These are phyloP conservation scores for Hirsutella rhossiliensis DNA, from an alignment of 2,329 filamentous ascomycete species.

Conservation along the genomic window DNA sequence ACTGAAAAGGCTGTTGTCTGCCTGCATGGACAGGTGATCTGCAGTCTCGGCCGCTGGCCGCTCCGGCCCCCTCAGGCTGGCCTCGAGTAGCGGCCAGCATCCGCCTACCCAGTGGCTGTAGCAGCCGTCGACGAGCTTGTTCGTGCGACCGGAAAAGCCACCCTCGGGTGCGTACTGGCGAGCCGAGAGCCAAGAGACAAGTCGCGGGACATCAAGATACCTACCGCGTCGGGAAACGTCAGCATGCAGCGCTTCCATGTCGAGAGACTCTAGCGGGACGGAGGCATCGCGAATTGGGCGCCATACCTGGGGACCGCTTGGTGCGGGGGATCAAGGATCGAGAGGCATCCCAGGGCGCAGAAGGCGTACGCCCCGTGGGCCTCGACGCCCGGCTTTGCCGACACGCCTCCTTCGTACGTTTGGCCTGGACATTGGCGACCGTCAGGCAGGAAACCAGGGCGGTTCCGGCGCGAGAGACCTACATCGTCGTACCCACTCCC, in stretches of 20 bases:
- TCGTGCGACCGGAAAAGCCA: constrained; percentile 85
- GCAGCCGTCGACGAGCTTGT: constrained; percentile 96
- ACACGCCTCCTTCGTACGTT: constrained; percentile 91
- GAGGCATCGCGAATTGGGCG: constrained; percentile 4
- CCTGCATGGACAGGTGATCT: constrained; percentile 16
- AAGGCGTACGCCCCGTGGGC: constrained; percentile 96
- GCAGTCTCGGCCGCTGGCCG: constrained; percentile 14
- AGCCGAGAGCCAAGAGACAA: constrained; percentile 80
- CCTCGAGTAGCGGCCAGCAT: constrained; percentile 86
- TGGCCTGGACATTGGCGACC: constrained; percentile 45
- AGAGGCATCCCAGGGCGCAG: constrained; percentile 80
- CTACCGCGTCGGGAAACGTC: constrained; percentile 28
- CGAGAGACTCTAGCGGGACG: constrained; percentile 19
- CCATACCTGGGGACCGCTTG: constrained; percentile 59
- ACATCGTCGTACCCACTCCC: constrained; percentile 73
- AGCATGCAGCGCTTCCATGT: constrained; percentile 18
- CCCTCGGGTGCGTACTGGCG: constrained; percentile 86
- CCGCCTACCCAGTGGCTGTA: constrained; percentile 97
- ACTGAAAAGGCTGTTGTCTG: constrained; percentile 52
- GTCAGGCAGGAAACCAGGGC: not conserved
- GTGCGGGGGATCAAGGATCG: constrained; percentile 71
- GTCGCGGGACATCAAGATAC: constrained; percentile 62
- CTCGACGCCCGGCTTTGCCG: constrained; percentile 72
- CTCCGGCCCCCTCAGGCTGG: constrained; percentile 49
- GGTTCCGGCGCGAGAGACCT: constrained; percentile 25